Evolutionary conservation across 345 rosid genomes (phyloP), one percentile per base, ranked within the genome.

Genomic region (Abelmoschus esculentus): DNA sequence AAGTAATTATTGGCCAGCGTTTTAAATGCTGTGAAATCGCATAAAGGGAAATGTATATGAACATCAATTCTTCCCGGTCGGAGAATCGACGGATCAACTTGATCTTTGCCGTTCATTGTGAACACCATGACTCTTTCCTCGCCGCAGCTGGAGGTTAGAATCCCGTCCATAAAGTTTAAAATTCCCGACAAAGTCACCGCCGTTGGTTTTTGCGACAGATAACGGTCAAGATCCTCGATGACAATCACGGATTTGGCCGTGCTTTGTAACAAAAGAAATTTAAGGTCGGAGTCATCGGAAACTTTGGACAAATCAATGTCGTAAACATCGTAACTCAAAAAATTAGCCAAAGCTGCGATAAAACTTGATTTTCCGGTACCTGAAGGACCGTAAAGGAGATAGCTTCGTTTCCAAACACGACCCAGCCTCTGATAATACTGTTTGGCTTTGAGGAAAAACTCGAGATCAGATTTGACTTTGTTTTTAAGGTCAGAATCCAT

Each of bases 281-380:
- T 90, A 5, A 90, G 86, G 82, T 86, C 93, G 3, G 87, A 84
- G 62, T 88, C 93, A 26, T 86, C 90, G 0, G 55, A 15, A 3
- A 88, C 86, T 66, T 78, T 85, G 0, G 90, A 82, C 61, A 88
- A 88, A 75, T 88, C 91, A 28, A 90, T 36, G 34, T 88, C 93
- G 79, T 90, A 90, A 22, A 90, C 86, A 66, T 88, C 83, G 75
- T 86, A 90, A 26, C 72, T 46, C 22, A 90, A 69, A 61, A 84
- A 84, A 82, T 85, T 88, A 0, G 96, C 96, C 87, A 88, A 81
- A 1, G 96, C 90, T 0, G 96, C 89, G 1, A 83, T 86, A 71
- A 88, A 90, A 40, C 90, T 86, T 3, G 96, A 90, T 74, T 90
- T 90, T 2, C 96, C 96, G 1, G 96, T 90, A n/a, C 96, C 96